phyloP scores from a whole-genome alignment of 768 basidiomycete species.

The Lactarius pseudohatsudake region DNA sequence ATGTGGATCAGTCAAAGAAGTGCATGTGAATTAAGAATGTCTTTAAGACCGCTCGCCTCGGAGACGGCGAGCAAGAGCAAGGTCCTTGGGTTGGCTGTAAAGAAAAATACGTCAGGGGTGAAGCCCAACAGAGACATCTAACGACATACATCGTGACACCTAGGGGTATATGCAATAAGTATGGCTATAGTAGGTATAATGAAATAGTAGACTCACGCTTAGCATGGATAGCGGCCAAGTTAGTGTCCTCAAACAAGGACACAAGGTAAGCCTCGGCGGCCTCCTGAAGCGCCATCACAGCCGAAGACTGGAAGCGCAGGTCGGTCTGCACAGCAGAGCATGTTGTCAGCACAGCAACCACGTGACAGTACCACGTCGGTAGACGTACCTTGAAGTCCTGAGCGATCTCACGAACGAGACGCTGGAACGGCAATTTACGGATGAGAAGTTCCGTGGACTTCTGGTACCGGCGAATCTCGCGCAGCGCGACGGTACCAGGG shows the following conservation, averaged over 20 bases:
- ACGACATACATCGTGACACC: slow-evolving; percentile 31
- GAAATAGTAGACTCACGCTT: slow-evolving; percentile 49
- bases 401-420: slow-evolving; percentile 95
- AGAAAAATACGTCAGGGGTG: slow-evolving; percentile 30
- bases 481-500: slow-evolving; percentile 97
- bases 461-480: slow-evolving; percentile 98
- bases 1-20: slow-evolving; percentile 6
- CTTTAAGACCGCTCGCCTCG: slow-evolving; percentile 73
- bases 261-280: slow-evolving; percentile 89
- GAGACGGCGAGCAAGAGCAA: slow-evolving; percentile 74
- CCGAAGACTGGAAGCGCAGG: slow-evolving; percentile 94
- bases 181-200: background rate
- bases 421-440: slow-evolving; percentile 99
- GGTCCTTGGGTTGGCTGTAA: slow-evolving; percentile 74
- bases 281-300: slow-evolving; percentile 92
- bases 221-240: slow-evolving; percentile 89
- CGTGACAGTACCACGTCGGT: background rate
- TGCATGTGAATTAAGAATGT: slow-evolving; percentile 3
- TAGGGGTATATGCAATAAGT: slow-evolving; percentile 7
- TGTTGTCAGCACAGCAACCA: slow-evolving; percentile 10
- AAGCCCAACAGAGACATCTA: background rate
- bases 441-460: slow-evolving; percentile 99
- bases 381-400: slow-evolving; percentile 85
- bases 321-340: slow-evolving; percentile 56
- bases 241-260: slow-evolving; percentile 85